phyloP scores from a whole-genome alignment of 805 yeast genomes.

The Priceomyces castillae region DNA sequence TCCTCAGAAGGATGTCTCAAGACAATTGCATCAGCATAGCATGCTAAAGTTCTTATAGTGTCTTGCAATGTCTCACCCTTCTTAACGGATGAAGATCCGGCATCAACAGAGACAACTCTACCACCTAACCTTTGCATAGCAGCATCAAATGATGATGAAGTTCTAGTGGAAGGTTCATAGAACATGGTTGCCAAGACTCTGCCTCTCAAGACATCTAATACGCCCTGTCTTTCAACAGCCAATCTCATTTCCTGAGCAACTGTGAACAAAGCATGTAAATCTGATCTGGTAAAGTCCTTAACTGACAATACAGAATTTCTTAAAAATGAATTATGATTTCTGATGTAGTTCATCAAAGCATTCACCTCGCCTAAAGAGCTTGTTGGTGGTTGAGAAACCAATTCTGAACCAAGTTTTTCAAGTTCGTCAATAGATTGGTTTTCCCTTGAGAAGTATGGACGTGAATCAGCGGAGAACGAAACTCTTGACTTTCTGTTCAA shows the following conservation, averaged over 20 bases:
- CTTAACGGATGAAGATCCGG: constrained; percentile 88
- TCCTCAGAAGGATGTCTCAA: constrained; percentile 94
- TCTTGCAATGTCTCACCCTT: constrained; percentile 98
- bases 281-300: constrained; percentile 80
- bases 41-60: constrained; percentile 89
- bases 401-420: constrained; percentile 56
- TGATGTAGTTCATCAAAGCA: constrained; percentile 72
- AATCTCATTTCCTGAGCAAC: constrained; percentile 98
- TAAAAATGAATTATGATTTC: constrained; percentile 84
- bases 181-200: constrained; percentile 91
- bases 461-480: constrained; percentile 31
- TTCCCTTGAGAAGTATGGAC: constrained; percentile 39
- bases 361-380: constrained; percentile 73
- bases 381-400: constrained; percentile 72
- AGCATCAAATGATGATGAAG: constrained; percentile 94
- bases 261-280: constrained; percentile 87
- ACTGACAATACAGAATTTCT: constrained; percentile 87
- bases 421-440: constrained; percentile 44
- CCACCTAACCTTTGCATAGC: constrained; percentile 99
- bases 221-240: constrained; percentile 95
- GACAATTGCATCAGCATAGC: constrained; percentile 95
- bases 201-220: constrained; percentile 84
- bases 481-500: constrained; percentile 35
- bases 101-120: constrained; percentile 83
- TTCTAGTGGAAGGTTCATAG: constrained; percentile 98